A percentile compares a stretch with the other conserved stretches of the same genome.
These are phyloP conservation scores for Colletotrichum endophyticum DNA, from an alignment of 2,329 filamentous ascomycete genomes.

Conservation along the genomic window DNA sequence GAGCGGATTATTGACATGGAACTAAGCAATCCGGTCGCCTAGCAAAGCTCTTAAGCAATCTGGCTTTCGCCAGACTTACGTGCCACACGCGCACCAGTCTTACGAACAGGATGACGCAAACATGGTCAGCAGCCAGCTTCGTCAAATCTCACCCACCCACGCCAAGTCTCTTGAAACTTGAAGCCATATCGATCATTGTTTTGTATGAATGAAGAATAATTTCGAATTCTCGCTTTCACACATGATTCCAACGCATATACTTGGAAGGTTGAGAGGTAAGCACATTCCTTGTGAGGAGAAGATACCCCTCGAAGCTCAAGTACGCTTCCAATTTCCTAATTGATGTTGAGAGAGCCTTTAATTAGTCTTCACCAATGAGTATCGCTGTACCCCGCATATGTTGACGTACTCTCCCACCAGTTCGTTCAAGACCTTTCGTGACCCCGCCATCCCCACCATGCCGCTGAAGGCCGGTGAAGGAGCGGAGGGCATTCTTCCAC, in stretches of 20 bases:
- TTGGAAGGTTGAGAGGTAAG: not conserved
- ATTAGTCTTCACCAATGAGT: not conserved
- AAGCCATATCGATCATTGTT: not conserved
- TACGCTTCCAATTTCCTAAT: not conserved
- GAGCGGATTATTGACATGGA: not conserved
- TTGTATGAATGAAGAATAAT: not conserved
- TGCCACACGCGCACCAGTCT: not conserved
- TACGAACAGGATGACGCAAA: not conserved
- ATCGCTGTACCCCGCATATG: not conserved
- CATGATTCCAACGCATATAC: rapidly evolving
- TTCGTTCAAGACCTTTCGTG: not conserved
- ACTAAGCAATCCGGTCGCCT: not conserved
- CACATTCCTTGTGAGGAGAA: not conserved
- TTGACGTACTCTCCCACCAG: not conserved
- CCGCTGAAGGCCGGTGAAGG: not conserved
- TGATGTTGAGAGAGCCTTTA: not conserved
- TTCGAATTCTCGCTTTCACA: rapidly evolving
- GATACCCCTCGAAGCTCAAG: not conserved
- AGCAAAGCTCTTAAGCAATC: not conserved
- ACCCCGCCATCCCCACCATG: not conserved
- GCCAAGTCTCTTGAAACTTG: not conserved
- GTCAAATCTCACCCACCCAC: not conserved
- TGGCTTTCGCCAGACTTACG: not conserved
- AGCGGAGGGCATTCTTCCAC: not conserved
- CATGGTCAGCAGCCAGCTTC: not conserved